Base-by-base conservation (phyloP, 495 filamentous ascomycete genomes). In the Aspergillus saccharolyticus region DNA sequence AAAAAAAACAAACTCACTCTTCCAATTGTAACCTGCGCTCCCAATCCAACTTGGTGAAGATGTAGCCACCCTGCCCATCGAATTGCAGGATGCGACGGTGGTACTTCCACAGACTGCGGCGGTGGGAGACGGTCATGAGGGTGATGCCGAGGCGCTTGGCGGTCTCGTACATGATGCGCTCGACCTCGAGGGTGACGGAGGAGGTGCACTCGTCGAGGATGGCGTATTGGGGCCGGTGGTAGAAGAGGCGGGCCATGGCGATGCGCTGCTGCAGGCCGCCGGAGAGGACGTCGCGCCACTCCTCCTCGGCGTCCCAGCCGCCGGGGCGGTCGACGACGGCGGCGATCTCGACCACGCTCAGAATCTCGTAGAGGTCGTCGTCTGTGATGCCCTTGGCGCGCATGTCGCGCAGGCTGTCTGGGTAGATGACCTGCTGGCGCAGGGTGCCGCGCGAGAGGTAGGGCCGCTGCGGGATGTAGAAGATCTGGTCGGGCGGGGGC, bases 131-230 rank as follows among this genome's bases (percentile, higher is more conserved):
- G 0, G 94, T 98, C 89, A 98, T 97, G 44, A 98, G 75, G 2
- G 94, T 97, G 63, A 95, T 93, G 4, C 90, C 91, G 20, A 96
- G 74, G 39, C 79, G 76, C 80, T 98, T 98, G 48, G 95, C 94
- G 18, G 87, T 93, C 55, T 96, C 92, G 71, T 98, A 98, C 91
- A 98, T 96, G 65, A 89, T 80, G 64, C 89, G 89, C 67, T 98
- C 94, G 43, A 92, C 91, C 47, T 96, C 92, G 9, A 96, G 79
- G 8, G 96, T 96, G 20, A 97, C 91, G 52, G 84, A 89, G 49
- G 87, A 91, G 1, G 94, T 98, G 74, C 94, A 98, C 73, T 98
- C 94, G 70, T 98, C 94, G 19, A 98, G 77, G 63, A 98, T 98
- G 16, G 94, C 94, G 70, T 81, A 84, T 61, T 89, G 88, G 3